Evolutionary conservation across 192 early-diverging fungal genomes (phyloP).

Genomic region (Backusella luteola): DNA sequence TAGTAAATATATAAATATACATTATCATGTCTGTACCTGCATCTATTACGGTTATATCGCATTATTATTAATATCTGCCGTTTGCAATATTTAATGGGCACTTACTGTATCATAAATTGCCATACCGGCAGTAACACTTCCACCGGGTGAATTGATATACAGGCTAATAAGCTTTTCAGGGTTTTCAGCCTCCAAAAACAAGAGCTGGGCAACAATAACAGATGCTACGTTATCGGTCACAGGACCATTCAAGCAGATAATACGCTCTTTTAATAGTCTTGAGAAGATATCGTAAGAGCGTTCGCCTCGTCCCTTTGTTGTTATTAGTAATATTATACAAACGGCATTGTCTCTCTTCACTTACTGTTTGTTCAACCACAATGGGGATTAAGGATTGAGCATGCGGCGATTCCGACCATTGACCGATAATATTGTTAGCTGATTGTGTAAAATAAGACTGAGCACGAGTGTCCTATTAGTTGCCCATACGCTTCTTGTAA

Average conservation of each 20-base stretch:
- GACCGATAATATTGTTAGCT: not conserved
- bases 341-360: not conserved
- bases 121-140: constrained; percentile 93
- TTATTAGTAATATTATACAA: not conserved
- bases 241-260: constrained; percentile 92
- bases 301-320: constrained; percentile 74
- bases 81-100: not conserved
- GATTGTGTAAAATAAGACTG: not conserved
- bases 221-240: constrained; percentile 82
- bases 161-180: constrained; percentile 91
- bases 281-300: constrained; percentile 98
- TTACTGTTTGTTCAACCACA: constrained; percentile 66
- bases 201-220: constrained; percentile 90
- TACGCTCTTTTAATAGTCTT: constrained; percentile 92
- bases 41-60: constrained; percentile 12
- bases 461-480: not conserved
- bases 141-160: constrained; percentile 98
- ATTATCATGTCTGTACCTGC: constrained; percentile 12
- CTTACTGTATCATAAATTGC: constrained; percentile 87
- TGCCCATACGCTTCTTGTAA: not conserved
- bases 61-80: not conserved
- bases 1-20: not conserved
- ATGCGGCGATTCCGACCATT: constrained; percentile 30
- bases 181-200: constrained; percentile 94
- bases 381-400: constrained; percentile 55